Percentiles rank a stretch among this genome's conserved stretches.
Evolutionary conservation across 2,329 filamentous ascomycete genomes (phyloP).

Genomic region (Beauveria sp.): DNA sequence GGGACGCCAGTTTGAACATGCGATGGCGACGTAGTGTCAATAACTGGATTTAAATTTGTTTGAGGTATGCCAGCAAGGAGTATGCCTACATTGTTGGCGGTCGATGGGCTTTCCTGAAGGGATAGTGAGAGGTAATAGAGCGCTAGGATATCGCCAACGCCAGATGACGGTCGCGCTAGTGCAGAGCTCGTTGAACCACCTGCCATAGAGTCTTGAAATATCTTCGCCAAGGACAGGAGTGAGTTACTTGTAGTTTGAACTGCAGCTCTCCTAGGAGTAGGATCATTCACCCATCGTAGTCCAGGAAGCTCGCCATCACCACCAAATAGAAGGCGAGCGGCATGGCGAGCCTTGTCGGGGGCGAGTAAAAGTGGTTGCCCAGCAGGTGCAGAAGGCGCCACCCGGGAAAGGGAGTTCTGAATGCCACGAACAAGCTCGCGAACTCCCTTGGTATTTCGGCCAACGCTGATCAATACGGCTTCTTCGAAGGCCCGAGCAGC

Average conservation of each 20-base stretch:
- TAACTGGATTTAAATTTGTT: slow-evolving; percentile 23
- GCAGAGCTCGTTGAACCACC: slow-evolving; percentile 52
- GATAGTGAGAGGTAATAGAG: slow-evolving; percentile 94
- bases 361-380: slow-evolving; percentile 62
- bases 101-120: slow-evolving; percentile 90
- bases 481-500: slow-evolving; percentile 91
- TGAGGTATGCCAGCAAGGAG: slow-evolving; percentile 92
- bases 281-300: slow-evolving; percentile 62
- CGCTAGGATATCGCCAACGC: slow-evolving; percentile 85
- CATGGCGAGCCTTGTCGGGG: slow-evolving; percentile 75
- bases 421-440: slow-evolving; percentile 73
- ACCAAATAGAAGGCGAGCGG: slow-evolving; percentile 75
- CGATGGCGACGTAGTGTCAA: slow-evolving; percentile 11
- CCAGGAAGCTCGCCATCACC: slow-evolving; percentile 71
- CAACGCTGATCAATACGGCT: slow-evolving; percentile 81
- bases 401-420: slow-evolving; percentile 57
- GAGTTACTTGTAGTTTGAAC: slow-evolving; percentile 94
- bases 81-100: slow-evolving; percentile 96
- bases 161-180: slow-evolving; percentile 55
- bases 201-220: slow-evolving; percentile 93
- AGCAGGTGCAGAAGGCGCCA: slow-evolving; percentile 5
- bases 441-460: slow-evolving; percentile 61
- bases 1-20: slow-evolving; percentile 46
- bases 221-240: slow-evolving; percentile 88
- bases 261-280: slow-evolving; percentile 66